A percentile compares a stretch with the other conserved stretches of the same genome.
phyloP scores from a whole-genome alignment of 2,329 filamentous ascomycete genomes.

The Coniochaeta ligniaria region DNA sequence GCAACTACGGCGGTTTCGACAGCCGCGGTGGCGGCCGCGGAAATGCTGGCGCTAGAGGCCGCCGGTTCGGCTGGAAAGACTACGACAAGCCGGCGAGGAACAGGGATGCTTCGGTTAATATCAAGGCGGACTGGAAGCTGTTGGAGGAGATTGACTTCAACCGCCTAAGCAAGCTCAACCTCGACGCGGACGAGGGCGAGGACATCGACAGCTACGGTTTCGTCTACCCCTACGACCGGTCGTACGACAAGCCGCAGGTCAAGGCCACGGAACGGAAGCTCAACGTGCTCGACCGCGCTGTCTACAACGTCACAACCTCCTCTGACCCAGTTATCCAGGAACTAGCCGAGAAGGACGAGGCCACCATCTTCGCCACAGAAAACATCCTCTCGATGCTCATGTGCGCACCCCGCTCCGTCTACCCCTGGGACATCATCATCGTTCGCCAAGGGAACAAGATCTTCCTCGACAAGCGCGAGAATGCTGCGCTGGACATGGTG shows the following conservation, averaged over 20 bases:
- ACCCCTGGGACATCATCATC: slow-evolving; percentile 98
- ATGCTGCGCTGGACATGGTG: slow-evolving; percentile 90
- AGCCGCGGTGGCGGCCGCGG: slow-evolving; percentile 59
- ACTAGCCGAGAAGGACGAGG: slow-evolving; percentile 90
- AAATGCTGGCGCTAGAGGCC: slow-evolving; percentile 63
- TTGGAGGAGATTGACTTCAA: slow-evolving; percentile 99
- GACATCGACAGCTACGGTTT: slow-evolving; percentile 94
- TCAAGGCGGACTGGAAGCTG: slow-evolving; percentile 92
- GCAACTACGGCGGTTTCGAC: slow-evolving; percentile 56
- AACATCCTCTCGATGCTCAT: slow-evolving; percentile 98
- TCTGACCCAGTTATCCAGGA: slow-evolving; percentile 96
- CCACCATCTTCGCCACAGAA: slow-evolving; percentile 93
- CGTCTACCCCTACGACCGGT: slow-evolving; percentile 96
- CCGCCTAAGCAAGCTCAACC: slow-evolving; percentile 88
- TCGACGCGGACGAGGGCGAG: slow-evolving; percentile 91
- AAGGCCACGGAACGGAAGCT: slow-evolving; percentile 85
- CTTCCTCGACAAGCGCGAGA: slow-evolving; percentile 97
- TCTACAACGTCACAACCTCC: slow-evolving; percentile 97
- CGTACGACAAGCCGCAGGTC: slow-evolving; percentile 87
- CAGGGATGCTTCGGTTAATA: slow-evolving; percentile 91
- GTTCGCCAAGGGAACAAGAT: slow-evolving; percentile 90
- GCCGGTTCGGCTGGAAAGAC: slow-evolving; percentile 97
- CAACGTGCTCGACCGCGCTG: slow-evolving; percentile 82
- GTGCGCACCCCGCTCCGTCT: slow-evolving; percentile 93
- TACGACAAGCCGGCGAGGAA: slow-evolving; percentile 97